Conservation (phyloP, 2,329 filamentous ascomycete genomes). For the Catunica adiposa region DNA sequence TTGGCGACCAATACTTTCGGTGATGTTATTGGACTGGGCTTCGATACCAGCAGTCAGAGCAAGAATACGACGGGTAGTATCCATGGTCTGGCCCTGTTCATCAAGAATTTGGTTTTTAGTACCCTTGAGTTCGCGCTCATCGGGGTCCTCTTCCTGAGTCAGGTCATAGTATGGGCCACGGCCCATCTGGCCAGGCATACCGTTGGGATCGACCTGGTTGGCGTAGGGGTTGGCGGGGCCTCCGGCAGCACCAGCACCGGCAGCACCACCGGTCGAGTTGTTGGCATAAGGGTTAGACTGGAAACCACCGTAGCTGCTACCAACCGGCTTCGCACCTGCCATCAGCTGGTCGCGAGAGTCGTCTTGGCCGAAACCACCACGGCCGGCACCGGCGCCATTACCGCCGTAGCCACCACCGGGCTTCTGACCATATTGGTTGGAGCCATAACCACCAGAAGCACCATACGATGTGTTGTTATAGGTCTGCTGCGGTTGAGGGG, state of each 20-base stretch:
- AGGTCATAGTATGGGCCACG: constrained; percentile 51
- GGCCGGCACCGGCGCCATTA: constrained; percentile 32
- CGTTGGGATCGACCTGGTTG: constrained; percentile 12
- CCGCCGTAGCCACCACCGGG: constrained; percentile 37
- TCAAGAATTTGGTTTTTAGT: constrained; percentile 34
- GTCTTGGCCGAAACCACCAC: constrained; percentile 24
- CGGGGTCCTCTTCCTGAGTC: constrained; percentile 58
- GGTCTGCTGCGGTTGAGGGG: constrained; percentile 11
- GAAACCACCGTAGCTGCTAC: constrained; percentile 16
- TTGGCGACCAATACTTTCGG: constrained; percentile 55
- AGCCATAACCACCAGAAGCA: constrained; percentile 31
- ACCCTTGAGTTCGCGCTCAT: constrained; percentile 52
- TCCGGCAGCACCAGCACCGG: constrained; percentile 10
- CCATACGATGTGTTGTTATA: constrained; percentile 9
- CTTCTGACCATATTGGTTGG: constrained; percentile 33
- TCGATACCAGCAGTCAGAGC: constrained; percentile 50
- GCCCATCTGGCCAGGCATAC: constrained; percentile 23
- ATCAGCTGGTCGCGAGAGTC: constrained; percentile 25
- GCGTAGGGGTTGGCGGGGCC: constrained; percentile 14
- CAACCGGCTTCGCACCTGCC: constrained; percentile 11
- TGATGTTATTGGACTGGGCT: constrained; percentile 55
- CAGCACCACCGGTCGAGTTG: constrained; percentile 11
- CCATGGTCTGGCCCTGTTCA: constrained; percentile 28
- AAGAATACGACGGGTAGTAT: constrained; percentile 29
- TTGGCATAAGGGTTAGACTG: constrained; percentile 16